These are phyloP conservation scores for Sechiopsis laciniata DNA, from an alignment of 306 rosid species.

Conservation along the genomic window DNA sequence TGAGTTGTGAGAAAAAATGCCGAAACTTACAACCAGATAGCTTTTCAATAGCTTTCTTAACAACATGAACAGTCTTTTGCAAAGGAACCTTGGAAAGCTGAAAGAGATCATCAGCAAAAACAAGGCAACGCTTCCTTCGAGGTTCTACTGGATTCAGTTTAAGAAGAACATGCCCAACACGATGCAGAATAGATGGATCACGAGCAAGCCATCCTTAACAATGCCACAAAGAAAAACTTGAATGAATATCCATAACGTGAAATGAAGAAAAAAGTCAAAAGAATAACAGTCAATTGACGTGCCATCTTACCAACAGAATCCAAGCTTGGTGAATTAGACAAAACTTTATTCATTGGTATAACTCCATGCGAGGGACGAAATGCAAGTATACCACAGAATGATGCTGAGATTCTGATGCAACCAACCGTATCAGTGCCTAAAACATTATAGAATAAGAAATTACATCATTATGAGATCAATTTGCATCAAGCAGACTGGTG, in stretches of 20 bases:
- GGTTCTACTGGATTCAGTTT: slow-evolving; percentile 46
- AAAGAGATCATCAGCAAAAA: slow-evolving; percentile 81
- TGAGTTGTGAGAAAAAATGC: neutral
- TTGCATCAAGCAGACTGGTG: neutral
- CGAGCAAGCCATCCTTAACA: slow-evolving; percentile 69
- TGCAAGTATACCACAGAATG: slow-evolving; percentile 73
- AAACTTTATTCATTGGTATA: slow-evolving; percentile 54
- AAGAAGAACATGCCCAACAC: slow-evolving; percentile 71
- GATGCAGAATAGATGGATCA: slow-evolving; percentile 59
- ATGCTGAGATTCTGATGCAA: slow-evolving; percentile 72
- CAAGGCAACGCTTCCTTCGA: slow-evolving; percentile 50
- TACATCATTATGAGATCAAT: neutral
- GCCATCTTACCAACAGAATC: slow-evolving; percentile 67
- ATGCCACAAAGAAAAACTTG: slow-evolving; percentile 22
- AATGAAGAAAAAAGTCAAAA: slow-evolving; percentile 7
- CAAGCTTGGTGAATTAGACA: slow-evolving; percentile 69
- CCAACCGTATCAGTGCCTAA: slow-evolving; percentile 81
- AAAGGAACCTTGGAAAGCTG: slow-evolving; percentile 56
- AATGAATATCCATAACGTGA: slow-evolving; percentile 1
- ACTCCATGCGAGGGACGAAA: slow-evolving; percentile 79
- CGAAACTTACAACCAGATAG: slow-evolving; percentile 73
- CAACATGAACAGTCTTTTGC: slow-evolving; percentile 45
- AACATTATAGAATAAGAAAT: slow-evolving; percentile 20
- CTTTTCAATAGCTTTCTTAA: slow-evolving; percentile 50
- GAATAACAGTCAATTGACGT: slow-evolving; percentile 8